A percentile compares a stretch with the other conserved stretches of the same genome.
Evolutionary conservation across 352 stramenopile species (phyloP).

Genomic region (Pythium brassicae): DNA sequence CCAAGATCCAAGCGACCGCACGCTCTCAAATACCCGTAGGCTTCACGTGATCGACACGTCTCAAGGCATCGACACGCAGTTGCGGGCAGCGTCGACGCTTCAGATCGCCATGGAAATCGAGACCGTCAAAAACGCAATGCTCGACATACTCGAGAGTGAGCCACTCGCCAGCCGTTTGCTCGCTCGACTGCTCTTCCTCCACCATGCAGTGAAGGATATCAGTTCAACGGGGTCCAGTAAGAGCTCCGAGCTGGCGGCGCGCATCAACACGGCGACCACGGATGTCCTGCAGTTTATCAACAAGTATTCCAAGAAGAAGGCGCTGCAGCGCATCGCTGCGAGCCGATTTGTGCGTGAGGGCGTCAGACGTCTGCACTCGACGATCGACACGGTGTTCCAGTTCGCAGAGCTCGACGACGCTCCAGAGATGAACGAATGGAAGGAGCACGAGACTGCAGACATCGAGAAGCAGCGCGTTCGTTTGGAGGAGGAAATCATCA

Average conservation of each 20-base stretch:
- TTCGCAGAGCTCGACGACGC: not conserved
- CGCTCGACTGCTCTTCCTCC: constrained; percentile 4
- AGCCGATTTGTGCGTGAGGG: not conserved
- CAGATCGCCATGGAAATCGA: not conserved
- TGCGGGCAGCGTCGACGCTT: not conserved
- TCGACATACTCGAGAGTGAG: constrained; percentile 6
- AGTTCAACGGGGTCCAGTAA: too few species aligned
- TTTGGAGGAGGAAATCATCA: constrained; percentile 10
- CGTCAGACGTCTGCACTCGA: not conserved
- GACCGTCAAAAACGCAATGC: not conserved
- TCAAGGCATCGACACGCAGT: not conserved
- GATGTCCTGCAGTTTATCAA: not conserved
- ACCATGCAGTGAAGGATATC: not conserved
- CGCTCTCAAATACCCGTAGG: too few species aligned
- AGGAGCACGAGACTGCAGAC: constrained; percentile 7
- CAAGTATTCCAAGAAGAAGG: constrained; percentile 5
- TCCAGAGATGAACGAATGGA: constrained; percentile 9
- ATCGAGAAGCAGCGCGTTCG: constrained; percentile 6
- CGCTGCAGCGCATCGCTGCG: constrained; percentile 3
- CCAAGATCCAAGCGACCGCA: too few species aligned
- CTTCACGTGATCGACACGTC: too few species aligned
- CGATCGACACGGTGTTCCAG: constrained; percentile 4
- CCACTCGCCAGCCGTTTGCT: constrained; percentile 1
- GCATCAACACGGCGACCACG: not conserved
- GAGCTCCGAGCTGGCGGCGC: not conserved